phyloP scores from a whole-genome alignment of 306 rosid species.

The Cucumis sativus region DNA sequence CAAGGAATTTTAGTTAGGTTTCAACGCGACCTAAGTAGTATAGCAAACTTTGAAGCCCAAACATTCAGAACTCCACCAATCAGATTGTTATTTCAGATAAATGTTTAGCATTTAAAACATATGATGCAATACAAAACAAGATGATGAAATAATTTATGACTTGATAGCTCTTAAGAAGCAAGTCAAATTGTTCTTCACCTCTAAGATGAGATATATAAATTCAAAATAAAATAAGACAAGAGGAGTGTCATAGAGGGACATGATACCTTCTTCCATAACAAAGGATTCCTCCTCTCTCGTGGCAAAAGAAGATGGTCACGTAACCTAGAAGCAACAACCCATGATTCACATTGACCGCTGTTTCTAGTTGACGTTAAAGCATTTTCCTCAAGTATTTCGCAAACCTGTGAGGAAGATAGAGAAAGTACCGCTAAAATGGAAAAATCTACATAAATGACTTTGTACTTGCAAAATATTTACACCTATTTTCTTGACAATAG shows the following conservation, averaged over 20 bases:
- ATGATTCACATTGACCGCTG: constrained; percentile 53
- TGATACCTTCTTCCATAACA: constrained; percentile 70
- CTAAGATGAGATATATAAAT: neutral
- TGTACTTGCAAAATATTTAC: neutral
- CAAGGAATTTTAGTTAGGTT: neutral
- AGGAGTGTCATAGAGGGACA: constrained; percentile 7
- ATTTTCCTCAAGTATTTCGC: constrained; percentile 87
- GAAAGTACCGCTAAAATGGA: neutral
- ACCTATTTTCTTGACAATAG: neutral
- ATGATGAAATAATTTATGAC: neutral
- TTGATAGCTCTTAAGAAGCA: neutral
- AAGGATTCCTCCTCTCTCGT: constrained; percentile 69
- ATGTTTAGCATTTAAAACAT: neutral
- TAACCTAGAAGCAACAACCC: constrained; percentile 80
- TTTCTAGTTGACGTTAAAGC: constrained; percentile 50
- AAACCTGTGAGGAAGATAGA: constrained; percentile 37
- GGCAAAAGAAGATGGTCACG: constrained; percentile 88
- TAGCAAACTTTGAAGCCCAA: neutral
- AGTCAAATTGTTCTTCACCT: neutral
- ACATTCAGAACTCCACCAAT: neutral
- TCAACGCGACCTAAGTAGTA: neutral
- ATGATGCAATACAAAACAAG: neutral
- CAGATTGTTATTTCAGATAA: neutral
- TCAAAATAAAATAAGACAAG: neutral
- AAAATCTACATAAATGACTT: neutral